Evolutionary conservation across 2,329 filamentous ascomycete genomes (phyloP), one percentile per base, ranked within the genome.

Genomic region (Sporothrix sp.): DNA sequence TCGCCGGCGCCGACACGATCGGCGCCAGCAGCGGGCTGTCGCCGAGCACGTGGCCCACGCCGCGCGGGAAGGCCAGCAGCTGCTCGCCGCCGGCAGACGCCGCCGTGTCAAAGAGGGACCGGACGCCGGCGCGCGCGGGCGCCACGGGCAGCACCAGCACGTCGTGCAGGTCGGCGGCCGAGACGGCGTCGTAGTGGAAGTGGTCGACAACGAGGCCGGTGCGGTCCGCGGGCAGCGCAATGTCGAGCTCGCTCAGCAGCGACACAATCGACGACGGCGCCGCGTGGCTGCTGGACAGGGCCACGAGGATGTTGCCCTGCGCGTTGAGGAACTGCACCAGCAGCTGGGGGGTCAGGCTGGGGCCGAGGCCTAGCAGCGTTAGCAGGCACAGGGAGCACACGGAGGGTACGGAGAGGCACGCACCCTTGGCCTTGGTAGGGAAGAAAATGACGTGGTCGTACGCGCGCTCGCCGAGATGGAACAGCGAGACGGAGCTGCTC

Each of bases 401-500:
- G 44, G 57, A 23, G 60, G 52, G 32, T n/a, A n/a, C n/a, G 20
- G 10, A 38, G 5, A 25, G 23, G 23, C 4, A 42, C 27, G 7
- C 18, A 88, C 85, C 90, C 78, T 98, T 98, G 28, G 87, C 81
- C 69, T 91, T 95, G 54, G 84, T 81, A 48, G 93, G 93, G 57
- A 97, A 80, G 59, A 98, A 76, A 57, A 97, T 68, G 57, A 97
- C 72, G 69, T 98, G 91, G 70, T 97, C 91, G 69, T 90, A 97
- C 56, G 79, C 81, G 66, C 85, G 82, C 71, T 93, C 87, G 64
- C 91, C 93, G 57, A 93, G 81, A 63, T 81, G 75, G 72, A 96
- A 95, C 58, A 98, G 75, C 47, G 79, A 76, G 60, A 97, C 71
- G 46, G 75, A 73, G 48, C 88, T 80, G 65, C 80, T 85, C 71